Evolutionary conservation across 768 basidiomycete species (phyloP), one percentile per base, ranked within the genome.

Genomic region (Obba rivulosa): DNA sequence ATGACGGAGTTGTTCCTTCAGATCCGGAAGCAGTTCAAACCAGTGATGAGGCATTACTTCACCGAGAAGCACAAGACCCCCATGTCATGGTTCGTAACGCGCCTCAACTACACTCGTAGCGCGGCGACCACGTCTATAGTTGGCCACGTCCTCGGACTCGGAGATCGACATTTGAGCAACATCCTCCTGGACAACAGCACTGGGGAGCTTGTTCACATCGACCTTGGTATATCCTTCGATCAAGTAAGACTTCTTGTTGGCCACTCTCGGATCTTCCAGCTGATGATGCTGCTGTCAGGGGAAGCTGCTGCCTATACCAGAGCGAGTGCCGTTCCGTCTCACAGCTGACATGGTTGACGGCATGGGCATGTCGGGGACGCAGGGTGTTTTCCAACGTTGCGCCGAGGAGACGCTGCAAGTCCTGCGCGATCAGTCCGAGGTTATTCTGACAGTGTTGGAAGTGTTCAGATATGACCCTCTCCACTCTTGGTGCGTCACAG

Each of bases 381-480:
- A 91, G 55, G 95, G 95, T 0, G 94, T 97, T 2, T 99, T 95
- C 73, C 85, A 94, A 52, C 80, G 92, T 13, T 97, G 95, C 61
- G 85, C 92, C 1, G 93, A 99, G 67, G 91, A 98, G 66, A 96
- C 94, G 0, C 68, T 99, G 7, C 82, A 93, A 11, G 95, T 99
- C 4, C 71, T 98, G 28, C 79, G 94, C 10, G 83, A 87, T 34
- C 79, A 83, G 9, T 89, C 90, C 0, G 87, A 84, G 28, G 81
- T 95, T 39, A 85, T 99, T 60, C 81, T 93, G 78, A 97, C 94
- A 1, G 87, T 99, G 3, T 74, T 99, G 34, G 94, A 96, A 60
- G 95, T 97, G 13, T 96, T 98, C 80, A 92, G 89, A 64, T 81
- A 95, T 60, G 95, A 99, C 64, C 95, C 96, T 4, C 75, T 99